These are phyloP conservation scores for Lactarius quietus DNA, from an alignment of 768 basidiomycete genomes.

Conservation along the genomic window DNA sequence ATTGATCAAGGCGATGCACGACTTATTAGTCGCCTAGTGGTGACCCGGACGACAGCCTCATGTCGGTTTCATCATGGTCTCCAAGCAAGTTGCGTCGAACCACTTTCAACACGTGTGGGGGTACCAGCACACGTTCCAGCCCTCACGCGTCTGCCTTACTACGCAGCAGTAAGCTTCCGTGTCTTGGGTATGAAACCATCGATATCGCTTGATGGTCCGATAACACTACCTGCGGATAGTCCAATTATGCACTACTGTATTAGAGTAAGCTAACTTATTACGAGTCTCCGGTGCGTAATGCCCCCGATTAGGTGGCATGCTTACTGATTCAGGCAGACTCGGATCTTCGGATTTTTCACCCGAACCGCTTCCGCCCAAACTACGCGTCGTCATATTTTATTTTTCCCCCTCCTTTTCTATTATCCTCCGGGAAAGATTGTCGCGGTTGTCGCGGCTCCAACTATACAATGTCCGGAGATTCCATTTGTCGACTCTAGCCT, in stretches of 20 bases:
- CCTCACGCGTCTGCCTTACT: not conserved
- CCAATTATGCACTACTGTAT: not conserved
- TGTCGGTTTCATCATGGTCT: not conserved
- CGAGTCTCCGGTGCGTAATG: not conserved
- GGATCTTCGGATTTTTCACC: not conserved
- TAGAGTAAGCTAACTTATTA: no score
- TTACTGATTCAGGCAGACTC: conserved; percentile 7
- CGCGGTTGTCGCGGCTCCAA: not conserved
- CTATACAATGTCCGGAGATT: not conserved
- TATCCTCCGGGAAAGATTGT: not conserved
- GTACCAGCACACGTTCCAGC: not conserved
- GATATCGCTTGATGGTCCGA: not conserved
- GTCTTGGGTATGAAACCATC: not conserved
- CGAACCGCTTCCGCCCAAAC: no score
- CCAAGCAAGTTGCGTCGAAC: not conserved
- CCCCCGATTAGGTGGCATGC: conserved; percentile 5
- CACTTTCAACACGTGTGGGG: not conserved
- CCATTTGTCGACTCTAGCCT: not conserved
- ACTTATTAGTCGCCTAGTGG: not conserved
- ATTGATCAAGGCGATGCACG: not conserved
- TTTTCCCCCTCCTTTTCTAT: not conserved
- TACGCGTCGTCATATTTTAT: not conserved
- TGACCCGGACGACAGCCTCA: not conserved
- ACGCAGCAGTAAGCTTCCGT: not conserved
- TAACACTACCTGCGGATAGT: not conserved